A percentile compares a stretch with the other conserved stretches of the same genome.
Evolutionary conservation across 495 filamentous ascomycete genomes (phyloP).

Genomic region (Xylaria scruposa): DNA sequence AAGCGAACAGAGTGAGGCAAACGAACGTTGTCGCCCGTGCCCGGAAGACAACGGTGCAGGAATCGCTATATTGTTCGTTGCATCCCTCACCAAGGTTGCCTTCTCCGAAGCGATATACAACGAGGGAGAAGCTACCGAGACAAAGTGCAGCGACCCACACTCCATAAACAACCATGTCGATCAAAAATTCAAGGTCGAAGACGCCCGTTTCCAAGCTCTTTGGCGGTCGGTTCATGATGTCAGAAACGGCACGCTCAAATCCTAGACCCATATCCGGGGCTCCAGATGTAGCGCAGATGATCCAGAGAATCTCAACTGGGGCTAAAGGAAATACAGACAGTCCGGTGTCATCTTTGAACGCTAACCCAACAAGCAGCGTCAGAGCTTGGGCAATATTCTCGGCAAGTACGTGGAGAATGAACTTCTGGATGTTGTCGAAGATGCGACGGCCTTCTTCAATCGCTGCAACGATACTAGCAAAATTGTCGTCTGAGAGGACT

Average conservation of each 20-base stretch:
- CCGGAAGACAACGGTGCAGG: conserved; percentile 72
- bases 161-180: conserved; percentile 74
- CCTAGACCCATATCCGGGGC: conserved; percentile 79
- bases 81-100: conserved; percentile 68
- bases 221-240: conserved; percentile 72
- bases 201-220: conserved; percentile 69
- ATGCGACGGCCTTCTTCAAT: conserved; percentile 75
- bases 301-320: conserved; percentile 78
- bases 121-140: conserved; percentile 67
- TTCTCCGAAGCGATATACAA: conserved; percentile 70
- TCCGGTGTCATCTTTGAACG: conserved; percentile 67
- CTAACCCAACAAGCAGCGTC: conserved; percentile 72
- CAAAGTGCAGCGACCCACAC: conserved; percentile 74
- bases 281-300: conserved; percentile 78
- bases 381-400: conserved; percentile 76
- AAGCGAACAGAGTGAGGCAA: conserved; percentile 75
- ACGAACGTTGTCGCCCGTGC: conserved; percentile 76
- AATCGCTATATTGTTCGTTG: conserved; percentile 61
- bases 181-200: conserved; percentile 71
- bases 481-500: conserved; percentile 79
- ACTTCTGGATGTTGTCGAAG: conserved; percentile 82
- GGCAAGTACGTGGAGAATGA: conserved; percentile 73
- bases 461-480: conserved; percentile 75
- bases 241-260: conserved; percentile 69
- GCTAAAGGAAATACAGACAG: conserved; percentile 76